Conservation (phyloP, 768 basidiomycete genomes). For the Russula foetens region DNA sequence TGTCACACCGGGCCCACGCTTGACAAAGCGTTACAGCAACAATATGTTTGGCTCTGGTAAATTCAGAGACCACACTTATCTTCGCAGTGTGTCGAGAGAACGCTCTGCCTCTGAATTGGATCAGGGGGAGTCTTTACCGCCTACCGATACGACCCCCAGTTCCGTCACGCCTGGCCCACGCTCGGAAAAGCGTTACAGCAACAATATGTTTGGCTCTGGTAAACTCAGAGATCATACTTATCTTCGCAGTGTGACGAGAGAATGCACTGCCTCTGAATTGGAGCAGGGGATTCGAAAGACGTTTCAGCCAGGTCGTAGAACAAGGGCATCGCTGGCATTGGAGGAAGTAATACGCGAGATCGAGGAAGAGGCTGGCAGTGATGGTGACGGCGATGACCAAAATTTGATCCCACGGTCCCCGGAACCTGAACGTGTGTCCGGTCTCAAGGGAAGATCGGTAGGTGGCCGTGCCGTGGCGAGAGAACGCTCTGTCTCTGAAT, state of each 20-base stretch:
- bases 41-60: conserved; percentile 81
- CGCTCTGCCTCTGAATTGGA: too few relatives aligned
- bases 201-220: conserved; percentile 81
- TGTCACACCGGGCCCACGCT: conserved; percentile 30
- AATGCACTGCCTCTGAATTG: conserved; percentile 30
- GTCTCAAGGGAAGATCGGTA: too few relatives aligned
- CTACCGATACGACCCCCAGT: conserved; percentile 30
- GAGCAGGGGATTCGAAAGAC: conserved; percentile 39
- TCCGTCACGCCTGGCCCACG: conserved; percentile 30
- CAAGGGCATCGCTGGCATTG: conserved; percentile 64
- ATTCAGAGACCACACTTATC: conserved; percentile 64
- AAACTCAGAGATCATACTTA: conserved; percentile 69
- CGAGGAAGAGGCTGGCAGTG: conserved; percentile 56
- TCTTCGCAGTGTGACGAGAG: conserved; percentile 44
- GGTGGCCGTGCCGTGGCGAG: conserved; percentile 23
- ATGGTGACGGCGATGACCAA: conserved; percentile 26
- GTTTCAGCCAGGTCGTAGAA: conserved; percentile 43
- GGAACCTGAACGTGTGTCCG: too few relatives aligned
- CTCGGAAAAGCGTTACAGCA: conserved; percentile 68
- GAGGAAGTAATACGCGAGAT: conserved; percentile 72
- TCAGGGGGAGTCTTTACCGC: conserved; percentile 22
- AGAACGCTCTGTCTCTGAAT: conserved; percentile 22
- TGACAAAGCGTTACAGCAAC: conserved; percentile 72
- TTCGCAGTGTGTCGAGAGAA: too few relatives aligned
- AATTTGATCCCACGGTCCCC: too few relatives aligned